Evolutionary conservation across 2,329 filamentous ascomycete genomes (phyloP), one percentile per base, ranked within the genome.

Genomic region (Stagonosporopsis cucurbitacearum): DNA sequence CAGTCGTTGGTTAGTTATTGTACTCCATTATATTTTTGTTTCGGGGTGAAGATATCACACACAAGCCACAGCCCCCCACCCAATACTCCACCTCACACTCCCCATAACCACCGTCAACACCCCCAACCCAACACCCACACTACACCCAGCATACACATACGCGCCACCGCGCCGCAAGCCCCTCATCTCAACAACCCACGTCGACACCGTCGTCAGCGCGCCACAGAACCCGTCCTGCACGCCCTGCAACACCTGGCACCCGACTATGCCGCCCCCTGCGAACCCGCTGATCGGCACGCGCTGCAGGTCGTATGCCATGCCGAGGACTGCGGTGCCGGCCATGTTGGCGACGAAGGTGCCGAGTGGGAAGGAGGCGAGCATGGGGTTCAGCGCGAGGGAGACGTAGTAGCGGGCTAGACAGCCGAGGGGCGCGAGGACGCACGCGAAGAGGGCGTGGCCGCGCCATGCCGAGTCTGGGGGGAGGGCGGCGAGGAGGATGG

Each of bases 341-440:
- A 96, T 80, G 68, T 98, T 98, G 25, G 89, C 91, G 0, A 79
- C 77, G 66, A 97, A 96, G 0, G 94, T 98, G 2, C 94, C 94
- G 0, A 97, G 74, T 0, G 94, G 94, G 63, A 97, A 97, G 0
- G 82, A 78, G 0, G 86, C 74, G 0, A 86, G 64, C 19, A 85
- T 80, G 0, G 83, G 79, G 66, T 97, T 97, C n/a, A 96, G 82
- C 22, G 79, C 74, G 6, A 90, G 70, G 0, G 89, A 89, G 1
- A 84, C 75, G 70, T 92, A 93, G 77, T 90, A 96, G 3, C 94
- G 85, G 0, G 83, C 70, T 0, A 96, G 76, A 63, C 89, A 93
- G 0, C 94, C 94, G 0, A 91, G 63, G 0, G 94, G 94, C 1
- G 92, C 90, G 66, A 97, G 95, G 2, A 92, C 86, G 23, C 95